Evolutionary conservation across 2,329 filamentous ascomycete genomes (phyloP).

Genomic region (Penicillium paneum): DNA sequence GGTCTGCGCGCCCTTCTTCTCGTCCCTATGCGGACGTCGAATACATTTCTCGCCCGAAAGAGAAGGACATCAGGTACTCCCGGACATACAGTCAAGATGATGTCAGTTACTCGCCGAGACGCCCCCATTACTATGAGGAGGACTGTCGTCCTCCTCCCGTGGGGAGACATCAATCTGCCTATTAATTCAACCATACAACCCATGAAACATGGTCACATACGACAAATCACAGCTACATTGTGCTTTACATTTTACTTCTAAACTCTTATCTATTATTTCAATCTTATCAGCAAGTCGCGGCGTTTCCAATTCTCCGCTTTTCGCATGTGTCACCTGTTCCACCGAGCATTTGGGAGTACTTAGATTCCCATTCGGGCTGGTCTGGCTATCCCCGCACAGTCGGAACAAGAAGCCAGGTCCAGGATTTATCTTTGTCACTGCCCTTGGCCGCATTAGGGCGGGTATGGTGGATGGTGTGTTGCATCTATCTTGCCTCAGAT

Average conservation of each 20-base stretch:
- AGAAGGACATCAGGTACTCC: constrained; percentile 30
- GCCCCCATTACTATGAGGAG: constrained; percentile 21
- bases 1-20: constrained; percentile 20
- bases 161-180: constrained; percentile 29
- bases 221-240: constrained; percentile 3
- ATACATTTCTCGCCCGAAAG: constrained; percentile 19
- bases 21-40: constrained; percentile 26
- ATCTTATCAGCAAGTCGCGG: neutral
- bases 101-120: constrained; percentile 15
- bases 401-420: neutral
- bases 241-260: neutral
- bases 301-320: constrained; percentile 7
- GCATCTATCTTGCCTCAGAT: constrained; percentile 1
- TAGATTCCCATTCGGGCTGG: constrained; percentile 6
- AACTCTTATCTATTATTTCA: neutral
- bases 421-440: constrained; percentile 7
- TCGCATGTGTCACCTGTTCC: constrained; percentile 2
- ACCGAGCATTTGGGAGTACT: constrained; percentile 8
- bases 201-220: constrained; percentile 1
- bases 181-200: constrained; percentile 13
- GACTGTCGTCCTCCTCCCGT: constrained; percentile 16
- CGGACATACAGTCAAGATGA: constrained; percentile 28
- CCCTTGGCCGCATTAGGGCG: constrained; percentile 12
- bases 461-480: constrained; percentile 5
- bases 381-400: neutral